These are phyloP conservation scores for Phoma sp. DNA, from an alignment of 2,329 filamentous ascomycete genomes.

Conservation along the genomic window DNA sequence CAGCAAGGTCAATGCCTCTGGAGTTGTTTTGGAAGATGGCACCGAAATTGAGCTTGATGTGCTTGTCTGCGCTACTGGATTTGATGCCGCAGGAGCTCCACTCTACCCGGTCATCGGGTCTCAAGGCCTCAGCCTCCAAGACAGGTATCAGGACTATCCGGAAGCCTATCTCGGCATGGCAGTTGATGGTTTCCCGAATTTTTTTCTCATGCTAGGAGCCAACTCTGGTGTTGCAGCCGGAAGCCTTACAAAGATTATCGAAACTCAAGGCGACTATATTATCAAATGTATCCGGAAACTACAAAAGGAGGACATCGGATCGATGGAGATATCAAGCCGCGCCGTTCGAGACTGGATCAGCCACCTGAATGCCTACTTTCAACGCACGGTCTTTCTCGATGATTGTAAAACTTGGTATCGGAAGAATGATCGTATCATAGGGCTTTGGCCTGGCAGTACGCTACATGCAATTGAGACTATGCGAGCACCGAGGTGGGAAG, in stretches of 20 bases:
- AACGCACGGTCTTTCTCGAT: conserved; percentile 41
- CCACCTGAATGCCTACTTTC: conserved; percentile 43
- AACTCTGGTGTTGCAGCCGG: background rate
- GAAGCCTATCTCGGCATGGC: background rate
- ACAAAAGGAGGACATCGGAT: background rate
- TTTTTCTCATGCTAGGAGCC: background rate
- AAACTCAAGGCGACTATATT: background rate
- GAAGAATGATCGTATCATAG: conserved; percentile 39
- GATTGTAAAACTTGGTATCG: conserved; percentile 46
- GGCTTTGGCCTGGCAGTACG: conserved; percentile 44
- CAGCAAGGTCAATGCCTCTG: background rate
- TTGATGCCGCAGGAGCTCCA: conserved; percentile 48
- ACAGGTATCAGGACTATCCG: background rate
- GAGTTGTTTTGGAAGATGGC: conserved; percentile 21
- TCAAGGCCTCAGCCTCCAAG: background rate
- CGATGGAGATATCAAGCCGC: background rate
- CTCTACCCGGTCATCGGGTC: conserved; percentile 35
- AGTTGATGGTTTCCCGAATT: background rate
- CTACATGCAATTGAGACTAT: conserved; percentile 42
- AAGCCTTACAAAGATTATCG: background rate
- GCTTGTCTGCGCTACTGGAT: conserved; percentile 55
- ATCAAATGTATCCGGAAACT: background rate
- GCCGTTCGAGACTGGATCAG: conserved; percentile 25
- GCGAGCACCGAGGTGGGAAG: conserved; percentile 45
- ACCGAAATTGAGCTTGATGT: conserved; percentile 49